These are phyloP conservation scores for Madurella fahalii DNA, from an alignment of 2,329 filamentous ascomycete species.

Conservation along the genomic window DNA sequence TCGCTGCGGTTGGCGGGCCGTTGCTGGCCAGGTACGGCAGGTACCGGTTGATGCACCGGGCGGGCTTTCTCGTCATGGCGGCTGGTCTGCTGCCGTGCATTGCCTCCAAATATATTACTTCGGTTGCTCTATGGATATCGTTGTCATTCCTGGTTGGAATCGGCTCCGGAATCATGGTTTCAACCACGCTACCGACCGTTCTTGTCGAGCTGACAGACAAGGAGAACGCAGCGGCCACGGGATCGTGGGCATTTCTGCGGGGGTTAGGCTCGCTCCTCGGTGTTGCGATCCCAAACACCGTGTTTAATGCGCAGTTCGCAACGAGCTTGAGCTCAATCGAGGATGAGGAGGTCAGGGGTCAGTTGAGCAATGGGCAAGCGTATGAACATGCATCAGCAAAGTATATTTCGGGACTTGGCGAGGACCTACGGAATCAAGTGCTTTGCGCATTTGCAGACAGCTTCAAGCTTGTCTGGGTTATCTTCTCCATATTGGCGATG, in stretches of 20 bases:
- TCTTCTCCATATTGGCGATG: constrained; percentile 18
- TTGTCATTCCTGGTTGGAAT: constrained; percentile 37
- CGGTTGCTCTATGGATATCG: constrained; percentile 34
- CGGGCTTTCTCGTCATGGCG: constrained; percentile 30
- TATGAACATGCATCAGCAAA: constrained; percentile 23
- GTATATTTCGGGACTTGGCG: constrained; percentile 11
- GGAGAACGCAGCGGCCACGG: constrained; percentile 34
- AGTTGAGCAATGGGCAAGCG: constrained; percentile 18
- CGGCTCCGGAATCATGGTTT: constrained; percentile 40
- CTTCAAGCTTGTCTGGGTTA: constrained; percentile 19
- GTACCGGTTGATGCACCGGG: constrained; percentile 38
- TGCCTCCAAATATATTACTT: constrained; percentile 30
- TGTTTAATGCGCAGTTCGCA: constrained; percentile 32
- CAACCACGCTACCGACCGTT: constrained; percentile 37
- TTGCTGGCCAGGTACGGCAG: constrained; percentile 38
- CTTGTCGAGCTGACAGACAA: constrained; percentile 33
- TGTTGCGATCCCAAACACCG: constrained; percentile 36
- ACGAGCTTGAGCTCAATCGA: constrained; percentile 1
- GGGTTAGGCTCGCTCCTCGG: constrained; percentile 40
- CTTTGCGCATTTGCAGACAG: constrained; percentile 10
- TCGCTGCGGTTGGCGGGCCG: constrained; percentile 24
- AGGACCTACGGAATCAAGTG: constrained; percentile 6
- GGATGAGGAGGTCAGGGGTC: not conserved
- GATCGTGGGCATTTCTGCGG: constrained; percentile 40
- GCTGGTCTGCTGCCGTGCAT: constrained; percentile 36